Evolutionary conservation across 1,284 basidiomycete species (phyloP).

Genomic region (Dichomitus squalens): DNA sequence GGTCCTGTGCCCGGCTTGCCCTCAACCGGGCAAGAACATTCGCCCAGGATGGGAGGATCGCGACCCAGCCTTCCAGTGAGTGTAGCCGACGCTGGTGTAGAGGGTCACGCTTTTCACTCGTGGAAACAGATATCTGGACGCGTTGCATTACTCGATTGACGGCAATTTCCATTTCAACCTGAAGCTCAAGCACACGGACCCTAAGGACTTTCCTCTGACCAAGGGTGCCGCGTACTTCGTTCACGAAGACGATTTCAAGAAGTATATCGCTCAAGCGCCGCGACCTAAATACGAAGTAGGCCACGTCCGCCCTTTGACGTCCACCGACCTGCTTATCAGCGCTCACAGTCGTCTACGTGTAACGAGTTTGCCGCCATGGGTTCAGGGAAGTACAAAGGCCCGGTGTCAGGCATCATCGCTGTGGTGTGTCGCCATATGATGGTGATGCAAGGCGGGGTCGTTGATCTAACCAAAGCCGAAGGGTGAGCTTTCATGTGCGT

Average conservation of each 20-base stretch:
- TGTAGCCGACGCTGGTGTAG: neutral
- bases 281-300: neutral
- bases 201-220: constrained; percentile 5
- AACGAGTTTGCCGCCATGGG: constrained; percentile 10
- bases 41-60: neutral
- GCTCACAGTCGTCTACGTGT: neutral
- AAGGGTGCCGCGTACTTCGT: constrained; percentile 9
- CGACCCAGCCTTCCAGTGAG: neutral
- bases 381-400: constrained; percentile 5
- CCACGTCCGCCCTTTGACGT: neutral
- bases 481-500: neutral
- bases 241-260: constrained; percentile 8
- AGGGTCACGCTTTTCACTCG: constrained; percentile 15
- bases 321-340: neutral
- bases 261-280: neutral
- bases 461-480: neutral
- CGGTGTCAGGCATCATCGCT: neutral
- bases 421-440: constrained; percentile 5
- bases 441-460: constrained; percentile 1
- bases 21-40: neutral
- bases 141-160: constrained; percentile 6
- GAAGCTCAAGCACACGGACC: constrained; percentile 6
- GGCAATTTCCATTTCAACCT: constrained; percentile 16
- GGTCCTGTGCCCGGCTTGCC: neutral
- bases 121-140: constrained; percentile 7